Conservation (phyloP, 2,329 filamentous ascomycete genomes). For the Xylaria sp. region DNA sequence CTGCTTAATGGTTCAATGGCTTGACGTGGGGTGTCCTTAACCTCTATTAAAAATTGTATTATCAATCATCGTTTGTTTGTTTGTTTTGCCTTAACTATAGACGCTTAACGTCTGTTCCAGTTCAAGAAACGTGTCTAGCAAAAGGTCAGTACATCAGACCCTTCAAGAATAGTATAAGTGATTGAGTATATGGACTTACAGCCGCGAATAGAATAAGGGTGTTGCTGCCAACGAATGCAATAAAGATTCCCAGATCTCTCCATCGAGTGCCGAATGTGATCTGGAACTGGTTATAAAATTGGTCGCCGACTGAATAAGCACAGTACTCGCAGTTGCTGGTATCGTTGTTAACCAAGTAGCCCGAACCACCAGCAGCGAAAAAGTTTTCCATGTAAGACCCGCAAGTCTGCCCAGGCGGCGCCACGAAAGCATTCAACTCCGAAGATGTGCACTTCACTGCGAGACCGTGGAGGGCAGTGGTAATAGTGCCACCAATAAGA, state of each 20-base stretch:
- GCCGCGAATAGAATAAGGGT: constrained; percentile 68
- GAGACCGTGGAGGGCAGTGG: constrained; percentile 76
- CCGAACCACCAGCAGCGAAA: constrained; percentile 73
- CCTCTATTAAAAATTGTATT: constrained; percentile 27
- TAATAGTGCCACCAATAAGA: constrained; percentile 81
- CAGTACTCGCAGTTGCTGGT: constrained; percentile 81
- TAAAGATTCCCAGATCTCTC: constrained; percentile 83
- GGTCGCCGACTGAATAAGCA: constrained; percentile 79
- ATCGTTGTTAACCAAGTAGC: constrained; percentile 75
- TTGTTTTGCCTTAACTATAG: too few species aligned
- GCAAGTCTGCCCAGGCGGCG: constrained; percentile 73
- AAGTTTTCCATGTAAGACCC: constrained; percentile 79
- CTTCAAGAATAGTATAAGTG: neutral
- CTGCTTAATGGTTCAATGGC: constrained; percentile 14
- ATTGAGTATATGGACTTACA: constrained; percentile 52
- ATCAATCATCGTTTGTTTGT: neutral
- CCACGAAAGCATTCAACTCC: constrained; percentile 75
- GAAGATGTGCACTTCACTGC: constrained; percentile 66
- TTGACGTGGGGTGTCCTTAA: constrained; percentile 4
- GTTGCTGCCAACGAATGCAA: constrained; percentile 81
- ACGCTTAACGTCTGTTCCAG: constrained; percentile 60
- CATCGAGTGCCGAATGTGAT: constrained; percentile 76
- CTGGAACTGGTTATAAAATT: constrained; percentile 77
- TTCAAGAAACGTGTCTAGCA: constrained; percentile 61
- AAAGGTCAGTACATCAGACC: constrained; percentile 33